Base-by-base conservation (phyloP, 2,329 filamentous ascomycete species). In the Penicillium sp. region DNA sequence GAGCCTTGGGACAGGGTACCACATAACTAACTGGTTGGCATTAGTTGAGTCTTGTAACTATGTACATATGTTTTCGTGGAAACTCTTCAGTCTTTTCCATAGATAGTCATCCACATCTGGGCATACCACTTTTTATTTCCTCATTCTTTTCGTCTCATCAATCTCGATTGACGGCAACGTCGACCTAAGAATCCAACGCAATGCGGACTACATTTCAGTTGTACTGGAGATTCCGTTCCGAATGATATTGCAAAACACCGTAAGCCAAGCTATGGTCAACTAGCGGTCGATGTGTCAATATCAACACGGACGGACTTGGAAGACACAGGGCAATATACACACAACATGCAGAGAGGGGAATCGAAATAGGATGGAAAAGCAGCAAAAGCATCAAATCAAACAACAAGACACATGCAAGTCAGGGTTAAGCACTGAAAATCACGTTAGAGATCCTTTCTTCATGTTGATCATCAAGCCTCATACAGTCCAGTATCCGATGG, bases 261-360 rank as follows among this genome's bases (percentile, higher is more conserved):
- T 22, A 52, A 41, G 41, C 25, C 35, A 44, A 53, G 44, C 44
- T 40, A 47, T 48, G 44, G 48, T 50, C 41, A 58, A 41, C 45
- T 54, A 29, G 43, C 22, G 18, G 41, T 47, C 41, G 34, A 38
- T 22, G 50, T 45, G 37, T 50, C 41, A 46, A 50, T 30, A 27
- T 41, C 36, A 47, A 50, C 50, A 39, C 50, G 48, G 49, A 39
- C 50, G 42, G 31, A 53, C 40, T 14, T 49, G 27, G 12, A 16
- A 34, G 52, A 43, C 48, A 42, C 52, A 35, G 47, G 54, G 33
- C 50, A 52, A 60, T 60, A 49, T 59, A 61, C 56, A 56, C 46
- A 50, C 53, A 53, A 57, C 50, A 57, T 56, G 55, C 60, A 60
- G 48, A 59, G 44, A 56, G 62, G 63, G 63, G 62, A 65, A 64